Evolutionary conservation across 257 asterid genomes (phyloP).

Genomic region (Primulina eburnea): DNA sequence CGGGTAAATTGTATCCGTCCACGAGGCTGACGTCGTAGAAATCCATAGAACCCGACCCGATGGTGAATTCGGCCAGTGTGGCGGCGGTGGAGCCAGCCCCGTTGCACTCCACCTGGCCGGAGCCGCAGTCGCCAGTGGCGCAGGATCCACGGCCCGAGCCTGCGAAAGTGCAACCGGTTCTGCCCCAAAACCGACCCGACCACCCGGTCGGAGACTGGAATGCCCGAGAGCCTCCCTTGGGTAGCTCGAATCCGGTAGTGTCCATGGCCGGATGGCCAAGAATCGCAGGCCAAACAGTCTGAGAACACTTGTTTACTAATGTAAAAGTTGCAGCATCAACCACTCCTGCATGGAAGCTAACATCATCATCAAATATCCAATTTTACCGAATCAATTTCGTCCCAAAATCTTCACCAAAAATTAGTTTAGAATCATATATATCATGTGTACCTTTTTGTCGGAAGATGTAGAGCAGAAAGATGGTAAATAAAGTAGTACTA

Average conservation of each 20-base stretch:
- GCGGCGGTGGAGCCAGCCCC: constrained; percentile 42
- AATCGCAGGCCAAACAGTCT: constrained; percentile 47
- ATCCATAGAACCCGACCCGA: constrained; percentile 43
- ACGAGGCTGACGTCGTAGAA: constrained; percentile 50
- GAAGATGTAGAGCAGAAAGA: background rate
- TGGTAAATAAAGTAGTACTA: background rate
- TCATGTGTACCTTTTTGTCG: background rate
- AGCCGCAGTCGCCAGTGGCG: constrained; percentile 41
- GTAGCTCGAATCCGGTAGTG: background rate
- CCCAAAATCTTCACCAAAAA: no score
- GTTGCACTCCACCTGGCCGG: constrained; percentile 40
- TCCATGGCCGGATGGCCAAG: constrained; percentile 33
- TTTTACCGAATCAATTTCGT: background rate
- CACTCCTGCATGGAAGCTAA: background rate
- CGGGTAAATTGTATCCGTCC: constrained; percentile 51
- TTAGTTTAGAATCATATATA: no score
- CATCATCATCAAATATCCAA: background rate
- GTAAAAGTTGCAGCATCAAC: constrained; percentile 29
- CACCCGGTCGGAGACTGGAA: constrained; percentile 45
- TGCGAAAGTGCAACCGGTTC: constrained; percentile 40
- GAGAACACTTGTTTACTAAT: constrained; percentile 38
- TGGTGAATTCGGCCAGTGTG: constrained; percentile 48
- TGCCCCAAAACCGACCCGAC: constrained; percentile 50
- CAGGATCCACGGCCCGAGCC: constrained; percentile 34
- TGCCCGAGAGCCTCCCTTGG: background rate